phyloP scores from a whole-genome alignment of 208 protist species.

The Porcisia deanei region DNA sequence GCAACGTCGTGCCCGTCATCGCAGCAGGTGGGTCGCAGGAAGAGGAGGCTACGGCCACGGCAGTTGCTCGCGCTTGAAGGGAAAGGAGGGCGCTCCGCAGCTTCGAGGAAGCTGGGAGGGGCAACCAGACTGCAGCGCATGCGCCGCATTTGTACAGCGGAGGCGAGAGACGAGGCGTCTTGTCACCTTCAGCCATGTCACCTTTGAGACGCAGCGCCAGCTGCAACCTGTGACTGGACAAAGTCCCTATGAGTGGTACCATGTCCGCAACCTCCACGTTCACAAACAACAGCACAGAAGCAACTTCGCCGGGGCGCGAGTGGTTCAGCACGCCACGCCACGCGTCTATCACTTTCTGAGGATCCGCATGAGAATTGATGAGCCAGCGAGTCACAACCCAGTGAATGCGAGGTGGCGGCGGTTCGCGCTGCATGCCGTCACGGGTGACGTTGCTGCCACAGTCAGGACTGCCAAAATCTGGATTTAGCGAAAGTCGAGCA shows the following conservation, averaged over 20 bases:
- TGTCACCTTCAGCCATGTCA: background rate
- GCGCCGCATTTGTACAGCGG: background rate
- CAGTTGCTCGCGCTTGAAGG: background rate
- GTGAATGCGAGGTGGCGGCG: slow-evolving; percentile 1
- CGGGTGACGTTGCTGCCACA: background rate
- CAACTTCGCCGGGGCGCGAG: slow-evolving; percentile 1
- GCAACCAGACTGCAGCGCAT: background rate
- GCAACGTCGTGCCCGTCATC: background rate
- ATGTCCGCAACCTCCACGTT: slow-evolving; percentile 7
- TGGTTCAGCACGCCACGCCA: slow-evolving; percentile 17
- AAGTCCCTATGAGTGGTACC: background rate
- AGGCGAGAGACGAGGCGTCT: background rate
- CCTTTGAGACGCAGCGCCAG: background rate
- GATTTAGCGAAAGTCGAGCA: background rate
- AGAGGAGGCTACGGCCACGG: background rate
- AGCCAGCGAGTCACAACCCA: slow-evolving; percentile 33
- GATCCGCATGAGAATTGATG: background rate
- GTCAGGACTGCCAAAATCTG: background rate
- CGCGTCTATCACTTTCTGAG: background rate
- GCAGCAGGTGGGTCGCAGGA: background rate
- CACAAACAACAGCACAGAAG: slow-evolving; percentile 6
- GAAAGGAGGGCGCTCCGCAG: background rate
- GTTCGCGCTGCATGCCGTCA: background rate
- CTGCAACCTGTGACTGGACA: background rate
- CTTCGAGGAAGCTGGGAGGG: background rate